Base-by-base conservation (phyloP, 495 filamentous ascomycete genomes). In the Xylaria cubensis region DNA sequence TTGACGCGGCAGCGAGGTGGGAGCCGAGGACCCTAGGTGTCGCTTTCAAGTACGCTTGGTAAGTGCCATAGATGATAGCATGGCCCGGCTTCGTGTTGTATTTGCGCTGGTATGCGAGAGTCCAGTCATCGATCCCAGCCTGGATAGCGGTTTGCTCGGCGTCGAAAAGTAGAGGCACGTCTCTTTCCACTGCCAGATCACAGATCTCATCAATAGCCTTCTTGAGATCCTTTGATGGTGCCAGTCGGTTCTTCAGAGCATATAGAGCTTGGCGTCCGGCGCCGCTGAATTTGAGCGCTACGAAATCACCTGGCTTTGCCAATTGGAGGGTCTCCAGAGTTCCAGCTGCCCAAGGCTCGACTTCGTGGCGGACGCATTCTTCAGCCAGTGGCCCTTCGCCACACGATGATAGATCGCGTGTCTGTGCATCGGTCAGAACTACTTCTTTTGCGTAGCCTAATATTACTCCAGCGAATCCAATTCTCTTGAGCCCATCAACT, bases 221-320 rank as follows among this genome's bases (percentile, higher is more conserved):
- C 36, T 86, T 87, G 74, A 98, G 89, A 19, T 85, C 84, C 13
- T 85, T 84, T 0, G 89, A 85, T 1, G 94, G 92, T 8, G 84
- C 82, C 1, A 86, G 79, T 44, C 89, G 78, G 42, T 87, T 80
- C 59, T 90, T 87, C 19, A 97, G 84, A 34, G 85, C 84, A 61
- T 88, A 83, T 29, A 97, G 85, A 0, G 92, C 93, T 72, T 91
- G 90, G n/a, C 84, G 84, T 19, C 95, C 95, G 72, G 95, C 94
- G n/a, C 95, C 95, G 24, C 92, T 95, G 82, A 96, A 96, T 86
- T 98, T 98, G 67, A 97, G 80, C 2, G 93, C 94, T 41, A 97
- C 90, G 77, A 94, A 97, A 76, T 97, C 94, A 7, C 92, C 93
- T 8, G 88, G 84, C 48, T 86, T 84, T 0, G 92, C 88, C 82